Percentiles rank a stretch among this genome's conserved stretches.
These are phyloP conservation scores for Xylaria sp. DNA, from an alignment of 2,329 filamentous ascomycete species.

Conservation along the genomic window DNA sequence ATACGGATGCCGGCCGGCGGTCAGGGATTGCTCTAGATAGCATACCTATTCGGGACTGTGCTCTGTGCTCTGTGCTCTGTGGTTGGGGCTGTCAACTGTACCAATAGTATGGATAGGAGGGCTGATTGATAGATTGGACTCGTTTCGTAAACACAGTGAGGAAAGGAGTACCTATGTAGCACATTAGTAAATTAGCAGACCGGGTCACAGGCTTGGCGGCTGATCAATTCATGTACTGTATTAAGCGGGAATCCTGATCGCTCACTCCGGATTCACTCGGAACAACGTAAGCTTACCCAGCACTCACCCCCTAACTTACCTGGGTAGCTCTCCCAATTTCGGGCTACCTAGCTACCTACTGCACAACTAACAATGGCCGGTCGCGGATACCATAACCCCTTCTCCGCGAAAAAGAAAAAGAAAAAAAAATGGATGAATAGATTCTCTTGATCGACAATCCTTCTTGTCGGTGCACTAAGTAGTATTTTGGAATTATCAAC, in stretches of 20 bases:
- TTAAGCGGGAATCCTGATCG: constrained; percentile 29
- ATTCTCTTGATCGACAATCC: not conserved
- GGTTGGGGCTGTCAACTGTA: not conserved
- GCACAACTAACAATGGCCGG: not conserved
- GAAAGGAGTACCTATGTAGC: not conserved
- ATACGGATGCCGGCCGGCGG: constrained; percentile 27
- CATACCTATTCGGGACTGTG: constrained; percentile 1
- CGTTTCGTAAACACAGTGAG: not conserved
- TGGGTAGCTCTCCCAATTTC: not conserved
- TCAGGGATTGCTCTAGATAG: not conserved
- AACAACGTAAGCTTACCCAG: constrained; percentile 22
- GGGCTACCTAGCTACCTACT: not conserved
- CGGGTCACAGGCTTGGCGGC: constrained; percentile 33
- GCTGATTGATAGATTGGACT: no score
- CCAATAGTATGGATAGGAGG: not conserved
- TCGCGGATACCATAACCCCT: not conserved
- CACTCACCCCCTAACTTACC: no score
- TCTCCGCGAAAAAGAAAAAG: not conserved
- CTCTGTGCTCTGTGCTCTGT: not conserved
- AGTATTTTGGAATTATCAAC: not conserved
- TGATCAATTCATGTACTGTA: constrained; percentile 16
- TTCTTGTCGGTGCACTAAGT: not conserved
- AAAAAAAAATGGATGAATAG: no score
- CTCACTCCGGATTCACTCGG: constrained; percentile 28
- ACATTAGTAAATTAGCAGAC: constrained; percentile 2